Base-by-base conservation (phyloP, 148 eudicot genomes). In the Pouteria glomerata region DNA sequence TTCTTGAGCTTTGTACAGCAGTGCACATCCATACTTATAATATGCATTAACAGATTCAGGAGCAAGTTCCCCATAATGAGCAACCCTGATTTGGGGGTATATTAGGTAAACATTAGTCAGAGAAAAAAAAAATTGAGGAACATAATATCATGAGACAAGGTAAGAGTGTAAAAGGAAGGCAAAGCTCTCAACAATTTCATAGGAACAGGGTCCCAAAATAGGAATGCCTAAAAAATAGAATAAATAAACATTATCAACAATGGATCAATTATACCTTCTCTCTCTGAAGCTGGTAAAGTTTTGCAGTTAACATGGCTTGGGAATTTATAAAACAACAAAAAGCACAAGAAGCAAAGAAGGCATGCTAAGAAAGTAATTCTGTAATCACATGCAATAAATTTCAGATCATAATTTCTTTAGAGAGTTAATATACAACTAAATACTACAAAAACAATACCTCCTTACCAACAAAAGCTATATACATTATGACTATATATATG, bases 1-100 rank as follows among this genome's bases (percentile, higher is more conserved):
- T 51, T 95, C 99, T 76, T 95, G 97, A 61, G 96, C 93, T 88
- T 95, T 95, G 83, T 85, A 77, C 75, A 95, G 76, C 70, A 95
- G 85, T n/a, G 88, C 96, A 82, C 86, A 79, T 6, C 99, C 98
- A 69, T 85, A 95, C 77, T 87, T 88, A 72, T 89, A 95, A 63
- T 89, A 95, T 26, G 89, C 73, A 42, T 79, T 77, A 35, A 92
- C 84, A 76, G 97, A 95, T 81, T 91, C 94, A 44, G 89, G 93
- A 30, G 93, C 86, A 80, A 95, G 96, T 75, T 95, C 97, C 23
- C 97, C 99, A 78, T 75, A 82, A 73, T 81, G 88, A 21, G 81
- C 85, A 75, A 73, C 93, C 90, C 99, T 95, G 78, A 42, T 58
- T 30, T 27, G 10, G 19, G 50, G 27, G 41, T n/a, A 35, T 16